A percentile compares a stretch with the other conserved stretches of the same genome.
These are phyloP conservation scores for Torulaspora pretoriensis DNA, from an alignment of 1,139 yeast genomes.

Conservation along the genomic window DNA sequence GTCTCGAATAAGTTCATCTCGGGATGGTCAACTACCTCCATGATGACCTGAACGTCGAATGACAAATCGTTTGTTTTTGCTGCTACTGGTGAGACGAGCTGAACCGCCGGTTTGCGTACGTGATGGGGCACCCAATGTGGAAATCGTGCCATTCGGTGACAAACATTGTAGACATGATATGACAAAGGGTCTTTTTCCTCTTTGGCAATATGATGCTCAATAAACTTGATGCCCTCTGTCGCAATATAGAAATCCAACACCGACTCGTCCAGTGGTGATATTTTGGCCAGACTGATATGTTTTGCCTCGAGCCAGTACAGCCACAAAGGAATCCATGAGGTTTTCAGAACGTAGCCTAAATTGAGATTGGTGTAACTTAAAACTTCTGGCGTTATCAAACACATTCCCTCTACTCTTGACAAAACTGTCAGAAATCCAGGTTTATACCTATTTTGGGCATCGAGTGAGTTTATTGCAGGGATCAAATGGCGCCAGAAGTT, in stretches of 20 bases:
- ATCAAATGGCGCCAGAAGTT: slow-evolving; percentile 10
- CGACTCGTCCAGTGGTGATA: slow-evolving; percentile 15
- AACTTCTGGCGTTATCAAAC: slow-evolving; percentile 6
- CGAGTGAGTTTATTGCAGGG: slow-evolving; percentile 1
- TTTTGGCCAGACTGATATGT: neutral
- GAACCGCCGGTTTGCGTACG: slow-evolving; percentile 9
- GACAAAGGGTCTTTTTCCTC: slow-evolving; percentile 6
- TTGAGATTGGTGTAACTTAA: slow-evolving; percentile 14
- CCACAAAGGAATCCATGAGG: slow-evolving; percentile 28
- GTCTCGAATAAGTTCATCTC: slow-evolving; percentile 35
- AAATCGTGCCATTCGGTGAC: slow-evolving; percentile 16
- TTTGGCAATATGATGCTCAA: neutral
- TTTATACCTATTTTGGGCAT: slow-evolving; percentile 1
- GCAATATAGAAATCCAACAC: slow-evolving; percentile 23
- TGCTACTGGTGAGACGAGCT: slow-evolving; percentile 4
- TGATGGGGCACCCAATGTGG: slow-evolving; percentile 13
- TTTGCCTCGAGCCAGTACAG: slow-evolving; percentile 4
- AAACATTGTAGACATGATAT: slow-evolving; percentile 15
- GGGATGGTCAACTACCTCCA: slow-evolving; percentile 42
- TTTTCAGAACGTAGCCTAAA: slow-evolving; percentile 14
- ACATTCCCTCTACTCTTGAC: slow-evolving; percentile 12
- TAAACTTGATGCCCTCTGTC: slow-evolving; percentile 7
- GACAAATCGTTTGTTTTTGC: slow-evolving; percentile 4
- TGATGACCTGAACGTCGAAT: slow-evolving; percentile 29
- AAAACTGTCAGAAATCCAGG: slow-evolving; percentile 25